A percentile compares a stretch with the other conserved stretches of the same genome.
These are phyloP conservation scores for Vararia minispora DNA, from an alignment of 768 basidiomycete genomes.

Conservation along the genomic window DNA sequence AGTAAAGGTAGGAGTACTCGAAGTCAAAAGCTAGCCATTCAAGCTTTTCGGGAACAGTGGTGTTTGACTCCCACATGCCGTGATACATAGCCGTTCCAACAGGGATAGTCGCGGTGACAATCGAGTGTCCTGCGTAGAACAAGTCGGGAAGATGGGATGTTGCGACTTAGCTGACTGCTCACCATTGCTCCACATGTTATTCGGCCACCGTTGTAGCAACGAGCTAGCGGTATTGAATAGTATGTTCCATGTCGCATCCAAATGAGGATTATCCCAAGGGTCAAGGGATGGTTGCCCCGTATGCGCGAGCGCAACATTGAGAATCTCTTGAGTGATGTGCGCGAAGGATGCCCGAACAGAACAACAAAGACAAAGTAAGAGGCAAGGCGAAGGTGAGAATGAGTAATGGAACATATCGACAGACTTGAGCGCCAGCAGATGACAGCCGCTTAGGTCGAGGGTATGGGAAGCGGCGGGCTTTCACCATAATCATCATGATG, in stretches of 20 bases:
- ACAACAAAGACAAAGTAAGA: no score
- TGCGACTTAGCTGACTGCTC: neutral
- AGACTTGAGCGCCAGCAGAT: no score
- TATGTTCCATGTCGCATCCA: neutral
- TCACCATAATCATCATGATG: no score
- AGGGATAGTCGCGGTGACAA: neutral
- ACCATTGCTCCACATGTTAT: neutral
- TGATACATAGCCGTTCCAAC: neutral
- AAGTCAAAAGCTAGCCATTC: conserved; percentile 1
- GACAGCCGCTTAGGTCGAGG: no score
- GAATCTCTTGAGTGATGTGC: no score
- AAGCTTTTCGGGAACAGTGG: neutral
- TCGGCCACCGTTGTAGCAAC: neutral
- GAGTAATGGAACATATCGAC: no score
- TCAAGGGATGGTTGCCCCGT: no score
- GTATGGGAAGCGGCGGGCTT: no score
- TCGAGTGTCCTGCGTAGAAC: neutral
- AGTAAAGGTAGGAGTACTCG: neutral
- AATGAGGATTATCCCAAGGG: neutral
- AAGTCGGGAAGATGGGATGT: neutral
- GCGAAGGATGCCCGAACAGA: no score
- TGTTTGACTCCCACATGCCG: no score
- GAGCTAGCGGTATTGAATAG: neutral
- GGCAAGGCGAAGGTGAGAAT: no score
- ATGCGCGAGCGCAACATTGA: no score